These are phyloP conservation scores for Priceomyces fermenticarens DNA, from an alignment of 805 yeast genomes.

Conservation along the genomic window DNA sequence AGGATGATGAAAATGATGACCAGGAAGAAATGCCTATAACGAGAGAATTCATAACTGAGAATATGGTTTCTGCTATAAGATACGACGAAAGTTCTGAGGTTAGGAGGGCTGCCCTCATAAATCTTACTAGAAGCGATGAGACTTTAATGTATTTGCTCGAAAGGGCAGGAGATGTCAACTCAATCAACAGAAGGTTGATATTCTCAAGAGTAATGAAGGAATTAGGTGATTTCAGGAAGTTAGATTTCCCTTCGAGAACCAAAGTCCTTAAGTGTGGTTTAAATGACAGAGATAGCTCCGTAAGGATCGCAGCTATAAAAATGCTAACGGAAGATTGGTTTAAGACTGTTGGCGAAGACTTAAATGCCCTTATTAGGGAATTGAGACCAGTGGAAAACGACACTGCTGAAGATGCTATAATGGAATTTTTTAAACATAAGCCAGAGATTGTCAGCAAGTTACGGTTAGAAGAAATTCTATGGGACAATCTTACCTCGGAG, in stretches of 20 bases:
- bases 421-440: slow-evolving; percentile 56
- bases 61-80: slow-evolving; percentile 50
- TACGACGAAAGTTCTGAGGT: slow-evolving; percentile 88
- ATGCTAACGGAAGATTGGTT: slow-evolving; percentile 77
- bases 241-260: slow-evolving; percentile 58
- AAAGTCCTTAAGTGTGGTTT: slow-evolving; percentile 79
- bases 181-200: slow-evolving; percentile 68
- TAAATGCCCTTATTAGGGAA: slow-evolving; percentile 67
- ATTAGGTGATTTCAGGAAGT: slow-evolving; percentile 55
- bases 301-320: slow-evolving; percentile 65
- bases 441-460: slow-evolving; percentile 62
- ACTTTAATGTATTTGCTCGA: slow-evolving; percentile 64
- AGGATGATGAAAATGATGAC: slow-evolving; percentile 33
- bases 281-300: slow-evolving; percentile 76
- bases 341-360: slow-evolving; percentile 61
- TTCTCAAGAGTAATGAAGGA: slow-evolving; percentile 67
- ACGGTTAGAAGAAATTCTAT: slow-evolving; percentile 59
- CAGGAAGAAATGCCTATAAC: slow-evolving; percentile 20
- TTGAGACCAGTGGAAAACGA: slow-evolving; percentile 67
- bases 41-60: slow-evolving; percentile 7
- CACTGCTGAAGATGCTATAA: slow-evolving; percentile 66
- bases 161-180: slow-evolving; percentile 78
- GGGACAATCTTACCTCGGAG: slow-evolving; percentile 72
- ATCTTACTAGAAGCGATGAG: slow-evolving; percentile 52
- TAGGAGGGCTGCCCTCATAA: slow-evolving; percentile 76